Base-by-base conservation (phyloP, 208 protist genomes). In the Angomonas ambiguus region DNA sequence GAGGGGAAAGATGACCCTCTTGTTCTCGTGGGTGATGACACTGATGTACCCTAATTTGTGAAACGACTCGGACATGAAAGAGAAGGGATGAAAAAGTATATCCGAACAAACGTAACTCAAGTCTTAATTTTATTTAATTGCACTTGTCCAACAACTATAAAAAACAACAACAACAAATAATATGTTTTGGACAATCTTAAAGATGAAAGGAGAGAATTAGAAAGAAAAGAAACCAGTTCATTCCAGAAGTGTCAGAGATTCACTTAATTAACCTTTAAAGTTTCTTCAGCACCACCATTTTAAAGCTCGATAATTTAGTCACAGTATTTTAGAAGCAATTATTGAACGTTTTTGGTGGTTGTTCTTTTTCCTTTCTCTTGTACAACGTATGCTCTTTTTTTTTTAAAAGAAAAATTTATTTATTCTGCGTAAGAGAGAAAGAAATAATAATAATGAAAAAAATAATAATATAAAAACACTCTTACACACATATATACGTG, bases 1-100 rank as follows among this genome's bases (percentile, higher is more conserved):
- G 25, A 82, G 64, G 8, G 84, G 87, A 11, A 93, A 58, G 55
- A 91, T 74, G 10, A 93, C 74, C 32, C 73, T 70, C 41, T 72
- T 62, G 1, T 66, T 74, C n/a, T 87, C 80, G 42, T 76, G 60
- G 28, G 72, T 76, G 10, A 65, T 51, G 6, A 93, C 38, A 24
- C 67, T 70, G 13, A 88, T 69, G 65, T 89, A 91, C 20, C 69
- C 48, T n/a, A 84, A 34, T 22, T 70, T 67, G 56, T 69, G 55
- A 10, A 31, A 4, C 22, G 25, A 13, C n/a, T 34, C 16, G 27
- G 2, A 2, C 27, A 48, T 16, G 27, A 13, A 4, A 57, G 10
- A 10, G 16, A 16, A n/a, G 16, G 38, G 16, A 8, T 45, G 38
- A 45, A 45, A 16, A 45, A 45, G 10, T 13, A 62, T 20, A 59